Base-by-base conservation (phyloP, 345 rosid genomes). In the Gynandropsis gynandra region DNA sequence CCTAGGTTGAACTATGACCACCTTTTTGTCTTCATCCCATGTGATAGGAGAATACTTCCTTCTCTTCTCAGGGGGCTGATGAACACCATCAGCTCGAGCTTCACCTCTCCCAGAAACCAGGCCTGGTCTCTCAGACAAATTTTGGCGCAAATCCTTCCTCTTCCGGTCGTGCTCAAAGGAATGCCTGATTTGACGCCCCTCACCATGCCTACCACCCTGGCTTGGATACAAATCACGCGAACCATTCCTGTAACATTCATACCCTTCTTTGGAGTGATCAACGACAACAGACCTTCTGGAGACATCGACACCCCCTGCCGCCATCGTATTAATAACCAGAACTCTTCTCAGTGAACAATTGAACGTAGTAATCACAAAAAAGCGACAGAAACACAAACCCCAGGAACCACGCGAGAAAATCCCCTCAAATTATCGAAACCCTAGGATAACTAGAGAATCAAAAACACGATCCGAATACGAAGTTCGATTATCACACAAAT, bases 101-200 rank as follows among this genome's bases (percentile, higher is more conserved):
- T 85, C 93, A 80, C 87, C 78, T 68, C 76, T 76, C 57, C 76
- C 87, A 83, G 82, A 83, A 32, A 72, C 89, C 80, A 83, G 34
- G 6, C 63, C 47, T n/a, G 31, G 47, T 12, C 40, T 24, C 12
- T 14, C 37, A 0, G 44, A 17, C 12, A 52, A 42, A 50, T 45
- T 63, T 5, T 52, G 53, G 5, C 63, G 17, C 20, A 39, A 52
- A 52, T 65, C 54, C 0, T 58, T 65, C 59, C 42, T 57, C 59
- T 59, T 45, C 20, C 50, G 24, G 27, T 62, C 56, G 16, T 47
- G 19, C 42, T 46, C 61, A 17, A 20, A 36, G 9, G 57, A n/a
- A 47, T 57, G 61, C 42, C 50, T 61, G 9, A 33, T 67, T 17
- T 56, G 63, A 34, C 56, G 66, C 45, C 56, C 53, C 4, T 59